These are phyloP conservation scores for Ceratocystis lukuohia DNA, from an alignment of 2,329 filamentous ascomycete species.

Conservation along the genomic window DNA sequence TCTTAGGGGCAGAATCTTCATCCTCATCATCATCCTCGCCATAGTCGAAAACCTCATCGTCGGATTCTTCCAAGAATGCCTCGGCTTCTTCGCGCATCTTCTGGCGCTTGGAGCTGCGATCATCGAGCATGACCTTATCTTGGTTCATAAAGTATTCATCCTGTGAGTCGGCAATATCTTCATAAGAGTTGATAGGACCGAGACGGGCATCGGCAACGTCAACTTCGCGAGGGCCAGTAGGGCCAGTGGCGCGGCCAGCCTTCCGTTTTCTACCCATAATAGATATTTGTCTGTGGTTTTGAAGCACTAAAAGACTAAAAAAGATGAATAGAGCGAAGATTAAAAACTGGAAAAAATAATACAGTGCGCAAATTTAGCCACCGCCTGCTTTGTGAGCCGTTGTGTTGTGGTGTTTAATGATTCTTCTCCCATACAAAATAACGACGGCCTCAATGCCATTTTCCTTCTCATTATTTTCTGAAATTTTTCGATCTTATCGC, in stretches of 20 bases:
- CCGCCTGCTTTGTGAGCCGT: background rate
- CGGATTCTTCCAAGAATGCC: slow-evolving; percentile 43
- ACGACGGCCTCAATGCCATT: background rate
- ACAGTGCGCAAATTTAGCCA: background rate
- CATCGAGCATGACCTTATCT: slow-evolving; percentile 76
- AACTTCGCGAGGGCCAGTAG: slow-evolving; percentile 41
- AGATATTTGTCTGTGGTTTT: background rate
- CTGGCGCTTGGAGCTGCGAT: slow-evolving; percentile 61
- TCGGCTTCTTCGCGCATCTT: slow-evolving; percentile 57
- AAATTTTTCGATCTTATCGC: slow-evolving; percentile 18
- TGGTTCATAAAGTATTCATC: slow-evolving; percentile 83
- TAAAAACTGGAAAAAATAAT: background rate
- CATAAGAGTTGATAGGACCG: slow-evolving; percentile 47
- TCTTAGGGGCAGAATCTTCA: slow-evolving; percentile 31
- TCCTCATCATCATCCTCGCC: slow-evolving; percentile 31
- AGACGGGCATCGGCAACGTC: slow-evolving; percentile 49
- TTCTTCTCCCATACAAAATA: background rate
- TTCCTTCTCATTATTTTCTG: slow-evolving; percentile 3
- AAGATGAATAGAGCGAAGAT: background rate
- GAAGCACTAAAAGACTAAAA: background rate
- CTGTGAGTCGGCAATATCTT: slow-evolving; percentile 84
- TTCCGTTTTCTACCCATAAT: slow-evolving; percentile 59
- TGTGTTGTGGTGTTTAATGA: background rate
- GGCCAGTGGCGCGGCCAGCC: slow-evolving; percentile 38
- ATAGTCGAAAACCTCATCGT: slow-evolving; percentile 46